Conservation (phyloP, 164 flowering plant genomes). For the Buxus sempervirens region DNA sequence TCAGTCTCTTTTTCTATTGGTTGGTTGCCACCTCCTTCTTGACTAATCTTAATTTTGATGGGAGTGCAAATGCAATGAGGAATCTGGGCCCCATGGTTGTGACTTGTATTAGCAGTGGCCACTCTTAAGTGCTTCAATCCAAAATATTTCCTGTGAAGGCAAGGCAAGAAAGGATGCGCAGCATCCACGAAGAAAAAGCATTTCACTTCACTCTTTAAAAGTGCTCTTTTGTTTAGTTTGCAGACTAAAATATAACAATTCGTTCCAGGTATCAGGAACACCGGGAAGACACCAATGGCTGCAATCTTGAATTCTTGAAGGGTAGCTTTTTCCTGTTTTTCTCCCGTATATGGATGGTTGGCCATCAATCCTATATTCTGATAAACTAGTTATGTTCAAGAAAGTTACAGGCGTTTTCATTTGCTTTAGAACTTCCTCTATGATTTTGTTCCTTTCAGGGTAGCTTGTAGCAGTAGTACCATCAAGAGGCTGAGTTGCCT, state of each 20-base stretch:
- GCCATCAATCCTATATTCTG: slow-evolving; percentile 80
- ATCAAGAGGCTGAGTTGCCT: slow-evolving; percentile 60
- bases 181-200: background rate
- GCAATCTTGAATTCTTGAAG: slow-evolving; percentile 66
- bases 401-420: slow-evolving; percentile 77
- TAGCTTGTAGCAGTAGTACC: slow-evolving; percentile 23
- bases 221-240: slow-evolving; percentile 22
- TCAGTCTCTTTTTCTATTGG: too few relatives aligned
- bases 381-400: slow-evolving; percentile 65
- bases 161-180: background rate
- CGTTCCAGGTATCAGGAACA: slow-evolving; percentile 94
- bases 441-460: slow-evolving; percentile 58
- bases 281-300: slow-evolving; percentile 99
- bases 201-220: too few relatives aligned
- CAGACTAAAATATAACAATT: slow-evolving; percentile 67
- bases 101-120: too few relatives aligned
- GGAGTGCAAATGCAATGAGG: too few relatives aligned
- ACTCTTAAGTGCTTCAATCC: too few relatives aligned
- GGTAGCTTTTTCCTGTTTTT: slow-evolving; percentile 27
- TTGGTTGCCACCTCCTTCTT: too few relatives aligned
- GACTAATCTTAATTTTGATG: too few relatives aligned
- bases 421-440: slow-evolving; percentile 56
- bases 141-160: too few relatives aligned
- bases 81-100: too few relatives aligned
- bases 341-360: slow-evolving; percentile 86